Base-by-base conservation (phyloP, 176 grass and related monocot genomes). In the Areca catechu region DNA sequence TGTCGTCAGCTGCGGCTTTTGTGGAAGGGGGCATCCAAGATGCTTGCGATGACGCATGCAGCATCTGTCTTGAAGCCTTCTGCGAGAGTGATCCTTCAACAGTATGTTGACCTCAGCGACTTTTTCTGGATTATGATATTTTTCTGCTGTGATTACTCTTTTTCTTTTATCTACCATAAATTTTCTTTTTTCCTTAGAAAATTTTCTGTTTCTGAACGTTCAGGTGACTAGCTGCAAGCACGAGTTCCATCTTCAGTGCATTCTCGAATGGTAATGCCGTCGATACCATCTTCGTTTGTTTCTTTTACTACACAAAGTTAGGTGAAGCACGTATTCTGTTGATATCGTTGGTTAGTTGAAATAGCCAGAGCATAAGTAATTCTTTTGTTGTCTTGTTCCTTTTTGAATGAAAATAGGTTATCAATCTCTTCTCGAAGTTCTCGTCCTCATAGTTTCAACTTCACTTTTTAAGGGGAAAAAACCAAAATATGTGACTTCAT, bases 1-100 rank as follows among this genome's bases (percentile, higher is more conserved):
- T 83, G 51, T 76, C 93, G 5, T 98, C 93, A 17, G 81, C 81
- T 24, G 93, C 70, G 20, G 93, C 87, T 27, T 98, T 98, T 57
- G 87, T 98, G 28, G 83, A 98, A 77, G 93, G 93, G 27, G 87
- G 93, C 18, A 80, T 98, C 64, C 93, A 92, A 78, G 84, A 92
- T 66, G 78, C 87, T 56, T 98, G 87, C 74, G 93, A 97, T 24
- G 93, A 97, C 60, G 53, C 93, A 49, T 98, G 93, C 68, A 98
- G 93, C 70, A 98, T 98, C 60, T 98, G 93, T 62, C 87, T 98
- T 17, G 93, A 98, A 66, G 75, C 71, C 54, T 98, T 98, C 79
- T 92, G 75, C 74, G 78, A 98, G 59, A 85, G 78, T 50, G 85
- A 98, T 76, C 93, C 93, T 54, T 98, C 84, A 50, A 92, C 93